Base-by-base conservation (phyloP, 2,329 filamentous ascomycete genomes). In the Ustulina deusta region DNA sequence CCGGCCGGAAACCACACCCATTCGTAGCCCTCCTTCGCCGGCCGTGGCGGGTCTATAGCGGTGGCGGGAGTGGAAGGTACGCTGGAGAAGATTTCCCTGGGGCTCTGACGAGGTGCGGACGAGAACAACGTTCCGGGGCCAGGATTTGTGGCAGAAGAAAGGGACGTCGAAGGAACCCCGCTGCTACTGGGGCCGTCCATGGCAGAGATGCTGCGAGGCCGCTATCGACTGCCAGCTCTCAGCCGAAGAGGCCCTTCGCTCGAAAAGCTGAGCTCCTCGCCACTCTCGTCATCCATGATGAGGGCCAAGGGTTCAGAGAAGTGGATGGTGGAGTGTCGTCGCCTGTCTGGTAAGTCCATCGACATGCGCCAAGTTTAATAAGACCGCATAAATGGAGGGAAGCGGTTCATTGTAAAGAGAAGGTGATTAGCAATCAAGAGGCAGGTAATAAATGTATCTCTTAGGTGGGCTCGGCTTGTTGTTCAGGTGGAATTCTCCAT, bases 1-100 rank as follows among this genome's bases (percentile, higher is more conserved):
- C 87, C 87, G 59, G 83, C 84, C 0, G 87, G 87, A 74, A 87
- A 89, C 87, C 87, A 89, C 27, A 89, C 87, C 87, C 86, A 89
- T 78, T 89, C 87, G 73, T 78, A 82, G 46, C 87, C 86, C 51
- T 84, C 81, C 56, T 78, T 84, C 61, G 87, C 78, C n/a, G 84
- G 82, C 1, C 87, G 83, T 27, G 87, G 87, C 2, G 87, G 87
- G 63, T 89, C 86, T 32, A 85, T 75, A 17, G 75, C 77, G 20
- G 76, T 51, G 38, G 51, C 61, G 20, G 70, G 63, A 6, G 66
- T 68, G 4, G 60, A 48, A 2, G 67, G 61, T 10, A 59, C 59
- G 27, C 66, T 70, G 7, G 62, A 68, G 64, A 63, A 68, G 22
- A 65, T 25, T 9, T 73, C 72, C 34, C 63, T 72, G 38, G 61